Percentiles rank a stretch among this genome's conserved stretches.
phyloP scores from a whole-genome alignment of 805 yeast genomes.

The Teunomyces lycoperdinae region DNA sequence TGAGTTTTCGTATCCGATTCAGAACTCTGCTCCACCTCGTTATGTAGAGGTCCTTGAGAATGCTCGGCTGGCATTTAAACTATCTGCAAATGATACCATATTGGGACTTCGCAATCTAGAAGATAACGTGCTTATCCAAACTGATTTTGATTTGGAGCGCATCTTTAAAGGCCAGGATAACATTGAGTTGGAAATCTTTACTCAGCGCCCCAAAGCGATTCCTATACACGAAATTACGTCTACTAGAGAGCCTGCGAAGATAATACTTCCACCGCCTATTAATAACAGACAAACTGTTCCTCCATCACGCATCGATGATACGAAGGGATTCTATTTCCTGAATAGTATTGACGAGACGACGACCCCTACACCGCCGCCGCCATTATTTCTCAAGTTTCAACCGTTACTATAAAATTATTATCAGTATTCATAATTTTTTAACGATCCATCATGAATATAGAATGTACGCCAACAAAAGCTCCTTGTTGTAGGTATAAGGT shows the following conservation, averaged over 20 bases:
- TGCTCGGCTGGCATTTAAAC: constrained; percentile 66
- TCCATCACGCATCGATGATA: not conserved
- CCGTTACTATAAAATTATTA: constrained; percentile 19
- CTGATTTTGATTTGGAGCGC: constrained; percentile 39
- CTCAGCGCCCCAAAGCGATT: constrained; percentile 31
- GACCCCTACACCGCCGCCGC: constrained; percentile 23
- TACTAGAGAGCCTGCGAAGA: constrained; percentile 19
- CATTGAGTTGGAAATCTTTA: constrained; percentile 37
- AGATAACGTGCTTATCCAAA: constrained; percentile 23
- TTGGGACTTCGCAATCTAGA: constrained; percentile 26
- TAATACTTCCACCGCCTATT: constrained; percentile 35
- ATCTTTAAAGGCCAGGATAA: constrained; percentile 28
- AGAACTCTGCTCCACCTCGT: constrained; percentile 77
- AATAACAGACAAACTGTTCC: constrained; percentile 11
- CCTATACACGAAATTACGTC: constrained; percentile 38
- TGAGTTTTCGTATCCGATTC: constrained; percentile 62
- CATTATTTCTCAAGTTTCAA: constrained; percentile 28
- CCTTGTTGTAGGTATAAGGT: not conserved
- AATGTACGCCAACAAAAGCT: not conserved
- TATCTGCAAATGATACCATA: constrained; percentile 9
- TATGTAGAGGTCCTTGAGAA: constrained; percentile 74
- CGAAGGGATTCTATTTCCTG: constrained; percentile 15
- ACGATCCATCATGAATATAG: not conserved
- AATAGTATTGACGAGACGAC: constrained; percentile 19
- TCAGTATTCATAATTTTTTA: too few relatives aligned